These are phyloP conservation scores for Trypanosoma conorhini DNA, from an alignment of 208 protist species.

Conservation along the genomic window DNA sequence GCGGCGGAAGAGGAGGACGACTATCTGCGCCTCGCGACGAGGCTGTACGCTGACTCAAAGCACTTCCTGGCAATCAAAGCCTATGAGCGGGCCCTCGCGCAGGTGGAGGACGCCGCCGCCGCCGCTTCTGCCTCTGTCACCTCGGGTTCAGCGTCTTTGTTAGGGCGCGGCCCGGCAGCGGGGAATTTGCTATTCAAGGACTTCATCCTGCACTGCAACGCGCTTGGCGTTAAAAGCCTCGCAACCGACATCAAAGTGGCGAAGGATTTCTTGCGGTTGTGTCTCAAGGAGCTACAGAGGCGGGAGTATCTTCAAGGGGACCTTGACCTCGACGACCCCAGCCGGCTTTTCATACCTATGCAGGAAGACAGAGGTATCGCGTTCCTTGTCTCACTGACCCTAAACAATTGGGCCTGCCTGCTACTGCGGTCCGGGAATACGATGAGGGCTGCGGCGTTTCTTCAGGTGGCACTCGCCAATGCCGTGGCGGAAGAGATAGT, in stretches of 20 bases:
- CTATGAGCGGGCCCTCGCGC: slow-evolving; percentile 25
- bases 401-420: slow-evolving; percentile 64
- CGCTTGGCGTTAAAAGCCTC: slow-evolving; percentile 13
- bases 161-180: not conserved
- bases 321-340: not conserved
- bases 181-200: slow-evolving; percentile 29
- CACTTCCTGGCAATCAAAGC: slow-evolving; percentile 31
- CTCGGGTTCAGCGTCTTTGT: not conserved
- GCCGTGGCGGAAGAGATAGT: slow-evolving; percentile 12
- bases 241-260: slow-evolving; percentile 12
- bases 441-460: slow-evolving; percentile 9
- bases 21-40: slow-evolving; percentile 17
- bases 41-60: slow-evolving; percentile 12
- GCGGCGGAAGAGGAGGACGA: not conserved
- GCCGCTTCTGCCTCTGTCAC: too few relatives aligned
- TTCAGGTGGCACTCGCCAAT: slow-evolving; percentile 17
- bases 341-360: not conserved
- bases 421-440: slow-evolving; percentile 24
- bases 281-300: slow-evolving; percentile 24
- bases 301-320: slow-evolving; percentile 9
- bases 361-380: slow-evolving; percentile 29
- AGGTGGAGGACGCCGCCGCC: not conserved
- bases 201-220: slow-evolving; percentile 37
- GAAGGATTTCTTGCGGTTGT: slow-evolving; percentile 33
- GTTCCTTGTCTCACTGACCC: slow-evolving; percentile 43